A percentile compares a stretch with the other conserved stretches of the same genome.
These are phyloP conservation scores for Microsporum canis DNA, from an alignment of 2,329 filamentous ascomycete genomes.

Conservation along the genomic window DNA sequence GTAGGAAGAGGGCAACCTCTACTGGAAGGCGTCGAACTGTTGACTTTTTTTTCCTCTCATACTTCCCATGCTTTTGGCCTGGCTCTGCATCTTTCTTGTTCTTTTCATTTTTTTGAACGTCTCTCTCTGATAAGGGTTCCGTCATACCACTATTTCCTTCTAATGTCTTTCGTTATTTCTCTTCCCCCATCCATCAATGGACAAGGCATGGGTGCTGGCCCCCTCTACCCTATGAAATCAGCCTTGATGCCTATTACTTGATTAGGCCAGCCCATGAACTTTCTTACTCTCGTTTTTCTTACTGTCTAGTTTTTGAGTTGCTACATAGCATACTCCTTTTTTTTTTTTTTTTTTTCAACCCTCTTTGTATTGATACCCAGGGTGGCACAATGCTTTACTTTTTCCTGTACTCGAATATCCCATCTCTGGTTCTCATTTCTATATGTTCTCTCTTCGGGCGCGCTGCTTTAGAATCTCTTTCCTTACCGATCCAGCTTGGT, in stretches of 20 bases:
- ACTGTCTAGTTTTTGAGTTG: not conserved
- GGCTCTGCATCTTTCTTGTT: not conserved
- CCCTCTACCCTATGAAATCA: not conserved
- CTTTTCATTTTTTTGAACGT: not conserved
- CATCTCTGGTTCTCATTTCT: not conserved
- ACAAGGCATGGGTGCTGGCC: not conserved
- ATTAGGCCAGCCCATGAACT: not conserved
- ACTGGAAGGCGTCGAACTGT: slow-evolving; percentile 5
- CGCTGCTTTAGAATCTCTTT: not conserved
- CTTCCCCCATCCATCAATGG: not conserved
- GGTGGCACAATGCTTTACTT: slow-evolving; percentile 6
- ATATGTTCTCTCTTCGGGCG: not conserved
- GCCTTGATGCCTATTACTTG: not conserved
- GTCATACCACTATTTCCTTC: not conserved
- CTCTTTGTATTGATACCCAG: slow-evolving; percentile 7
- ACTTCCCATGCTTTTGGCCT: not conserved
- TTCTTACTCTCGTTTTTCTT: not conserved
- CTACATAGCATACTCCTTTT: not conserved
- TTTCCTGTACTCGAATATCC: slow-evolving; percentile 1
- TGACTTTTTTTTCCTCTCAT: not conserved
- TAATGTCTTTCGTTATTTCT: not conserved
- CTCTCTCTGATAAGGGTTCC: not conserved
- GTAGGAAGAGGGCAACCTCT: slow-evolving; percentile 9
- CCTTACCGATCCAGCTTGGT: not conserved
- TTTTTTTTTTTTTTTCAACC: not conserved